These are phyloP conservation scores for Pochonia chlamydosporia DNA, from an alignment of 2,329 filamentous ascomycete genomes.

Conservation along the genomic window DNA sequence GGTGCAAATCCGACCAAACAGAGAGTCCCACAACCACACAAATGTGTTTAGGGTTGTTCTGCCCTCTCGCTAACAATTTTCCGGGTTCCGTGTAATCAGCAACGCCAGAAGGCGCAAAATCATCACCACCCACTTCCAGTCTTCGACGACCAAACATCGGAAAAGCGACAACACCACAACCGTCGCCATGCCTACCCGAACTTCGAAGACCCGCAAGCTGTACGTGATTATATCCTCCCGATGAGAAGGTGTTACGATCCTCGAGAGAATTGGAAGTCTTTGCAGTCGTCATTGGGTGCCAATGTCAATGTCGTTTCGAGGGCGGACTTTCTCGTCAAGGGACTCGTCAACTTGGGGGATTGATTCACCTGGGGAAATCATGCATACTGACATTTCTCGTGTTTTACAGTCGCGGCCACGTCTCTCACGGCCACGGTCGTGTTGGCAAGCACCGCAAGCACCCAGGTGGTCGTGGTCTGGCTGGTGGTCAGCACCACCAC, in stretches of 20 bases:
- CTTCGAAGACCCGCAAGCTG: slow-evolving; percentile 74
- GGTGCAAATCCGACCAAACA: not conserved
- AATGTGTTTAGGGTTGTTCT: slow-evolving; percentile 31
- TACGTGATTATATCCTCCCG: slow-evolving; percentile 39
- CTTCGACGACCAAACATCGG: slow-evolving; percentile 29
- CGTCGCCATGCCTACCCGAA: slow-evolving; percentile 67
- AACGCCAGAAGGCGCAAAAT: slow-evolving; percentile 29
- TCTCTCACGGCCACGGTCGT: slow-evolving; percentile 97
- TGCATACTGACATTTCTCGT: slow-evolving; percentile 14
- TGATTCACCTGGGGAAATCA: slow-evolving; percentile 3
- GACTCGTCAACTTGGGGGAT: not conserved
- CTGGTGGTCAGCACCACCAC: slow-evolving; percentile 95
- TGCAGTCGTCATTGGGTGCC: slow-evolving; percentile 5
- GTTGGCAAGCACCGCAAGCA: slow-evolving; percentile 98
- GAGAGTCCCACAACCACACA: not conserved
- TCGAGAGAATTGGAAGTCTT: slow-evolving; percentile 6
- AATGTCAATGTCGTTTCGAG: slow-evolving; percentile 21
- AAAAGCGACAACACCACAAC: slow-evolving; percentile 39
- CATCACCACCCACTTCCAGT: slow-evolving; percentile 30
- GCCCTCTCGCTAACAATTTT: slow-evolving; percentile 36
- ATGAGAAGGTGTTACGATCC: not conserved
- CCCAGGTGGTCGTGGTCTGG: slow-evolving; percentile 76
- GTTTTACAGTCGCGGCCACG: slow-evolving; percentile 77
- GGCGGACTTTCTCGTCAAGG: not conserved
- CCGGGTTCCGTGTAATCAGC: slow-evolving; percentile 19